phyloP scores from a whole-genome alignment of 192 early-diverging fungal genomes.

The Backusella macrospora region DNA sequence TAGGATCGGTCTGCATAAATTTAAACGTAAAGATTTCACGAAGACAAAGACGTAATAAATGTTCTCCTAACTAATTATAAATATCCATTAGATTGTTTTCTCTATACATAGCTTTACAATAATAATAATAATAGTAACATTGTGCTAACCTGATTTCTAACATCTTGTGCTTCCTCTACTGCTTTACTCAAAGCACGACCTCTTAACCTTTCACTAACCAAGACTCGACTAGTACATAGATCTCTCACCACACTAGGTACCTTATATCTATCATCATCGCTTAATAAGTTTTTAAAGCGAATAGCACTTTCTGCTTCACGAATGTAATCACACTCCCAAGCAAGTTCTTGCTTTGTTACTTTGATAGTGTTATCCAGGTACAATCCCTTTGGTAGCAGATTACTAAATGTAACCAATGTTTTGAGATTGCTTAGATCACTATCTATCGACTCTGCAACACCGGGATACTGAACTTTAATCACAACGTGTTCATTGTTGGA shows the following conservation, averaged over 20 bases:
- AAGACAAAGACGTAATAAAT: slow-evolving; percentile 80
- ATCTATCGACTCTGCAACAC: slow-evolving; percentile 86
- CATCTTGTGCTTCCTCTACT: slow-evolving; percentile 58
- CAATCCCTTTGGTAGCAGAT: slow-evolving; percentile 88
- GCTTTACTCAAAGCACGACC: slow-evolving; percentile 73
- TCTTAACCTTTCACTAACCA: slow-evolving; percentile 78
- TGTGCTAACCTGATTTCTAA: slow-evolving; percentile 52
- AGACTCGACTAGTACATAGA: slow-evolving; percentile 69
- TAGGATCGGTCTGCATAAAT: slow-evolving; percentile 99
- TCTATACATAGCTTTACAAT: not conserved
- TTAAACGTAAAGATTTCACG: slow-evolving; percentile 89
- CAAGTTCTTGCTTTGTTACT: slow-evolving; percentile 86
- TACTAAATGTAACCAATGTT: slow-evolving; percentile 77
- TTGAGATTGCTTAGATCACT: slow-evolving; percentile 85
- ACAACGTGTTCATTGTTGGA: slow-evolving; percentile 61
- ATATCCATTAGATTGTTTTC: slow-evolving; percentile 15
- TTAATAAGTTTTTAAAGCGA: slow-evolving; percentile 68
- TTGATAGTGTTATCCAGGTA: slow-evolving; percentile 96
- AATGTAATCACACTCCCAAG: slow-evolving; percentile 92
- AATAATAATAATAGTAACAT: not conserved
- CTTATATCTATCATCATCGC: slow-evolving; percentile 57
- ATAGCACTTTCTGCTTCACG: slow-evolving; percentile 82
- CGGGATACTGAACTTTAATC: slow-evolving; percentile 97
- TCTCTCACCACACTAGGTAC: slow-evolving; percentile 78
- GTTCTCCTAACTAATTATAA: slow-evolving; percentile 69